A percentile compares a stretch with the other conserved stretches of the same genome.
Conservation (phyloP, 768 basidiomycete genomes). For the Goffeauzyma gilvescens region DNA sequence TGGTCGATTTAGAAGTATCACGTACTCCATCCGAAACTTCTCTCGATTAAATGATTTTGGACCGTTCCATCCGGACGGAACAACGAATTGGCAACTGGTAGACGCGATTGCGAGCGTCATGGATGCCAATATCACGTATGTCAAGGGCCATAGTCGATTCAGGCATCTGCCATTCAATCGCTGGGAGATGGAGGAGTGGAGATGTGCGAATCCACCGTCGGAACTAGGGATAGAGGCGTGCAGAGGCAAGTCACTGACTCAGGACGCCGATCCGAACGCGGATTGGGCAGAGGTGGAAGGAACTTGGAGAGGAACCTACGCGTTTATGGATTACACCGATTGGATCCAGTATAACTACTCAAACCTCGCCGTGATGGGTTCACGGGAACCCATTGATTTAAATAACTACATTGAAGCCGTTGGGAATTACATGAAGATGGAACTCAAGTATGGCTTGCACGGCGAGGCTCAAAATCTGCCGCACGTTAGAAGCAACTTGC, state of each 20-base stretch:
- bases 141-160: not conserved
- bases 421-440: slow-evolving; percentile 21
- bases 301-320: slow-evolving; percentile 27
- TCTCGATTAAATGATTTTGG: slow-evolving; percentile 21
- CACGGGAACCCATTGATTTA: slow-evolving; percentile 11
- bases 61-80: slow-evolving; percentile 20
- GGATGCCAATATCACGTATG: slow-evolving; percentile 7
- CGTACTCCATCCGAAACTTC: slow-evolving; percentile 18
- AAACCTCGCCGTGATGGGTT: slow-evolving; percentile 7
- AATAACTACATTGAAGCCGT: slow-evolving; percentile 21
- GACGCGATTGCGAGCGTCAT: slow-evolving; percentile 23
- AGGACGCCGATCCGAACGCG: slow-evolving; percentile 15
- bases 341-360: slow-evolving; percentile 23
- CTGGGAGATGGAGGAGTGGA: slow-evolving; percentile 12
- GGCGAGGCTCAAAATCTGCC: not conserved
- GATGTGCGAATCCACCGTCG: slow-evolving; percentile 14
- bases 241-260: slow-evolving; percentile 18
- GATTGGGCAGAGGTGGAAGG: slow-evolving; percentile 30
- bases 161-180: too few relatives aligned
- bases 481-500: slow-evolving; percentile 12
- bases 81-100: slow-evolving; percentile 23
- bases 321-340: slow-evolving; percentile 29
- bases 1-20: slow-evolving; percentile 16
- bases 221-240: slow-evolving; percentile 17
- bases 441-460: not conserved